A percentile compares a stretch with the other conserved stretches of the same genome.
Conservation (phyloP, 441 rosid genomes). For the Biscutella laevigata region DNA sequence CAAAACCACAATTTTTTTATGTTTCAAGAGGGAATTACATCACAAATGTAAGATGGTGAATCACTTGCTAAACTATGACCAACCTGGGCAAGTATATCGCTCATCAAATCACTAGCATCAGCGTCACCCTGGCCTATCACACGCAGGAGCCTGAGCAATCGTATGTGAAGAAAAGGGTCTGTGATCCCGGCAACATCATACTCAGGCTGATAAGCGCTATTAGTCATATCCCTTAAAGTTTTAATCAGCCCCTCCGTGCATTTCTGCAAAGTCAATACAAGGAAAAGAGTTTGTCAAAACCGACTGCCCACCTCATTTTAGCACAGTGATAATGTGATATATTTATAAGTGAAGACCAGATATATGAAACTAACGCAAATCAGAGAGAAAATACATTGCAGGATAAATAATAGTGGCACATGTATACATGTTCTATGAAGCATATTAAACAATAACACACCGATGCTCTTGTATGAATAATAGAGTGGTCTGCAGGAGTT, state of each 20-base stretch:
- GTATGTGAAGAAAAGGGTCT: slow-evolving; percentile 94
- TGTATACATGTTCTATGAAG: slow-evolving; percentile 5
- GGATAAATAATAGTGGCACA: neutral
- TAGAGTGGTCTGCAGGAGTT: slow-evolving; percentile 4
- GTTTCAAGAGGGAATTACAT: neutral
- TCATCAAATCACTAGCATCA: slow-evolving; percentile 94
- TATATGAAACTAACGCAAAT: neutral
- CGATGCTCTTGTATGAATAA: neutral
- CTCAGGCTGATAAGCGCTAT: slow-evolving; percentile 96
- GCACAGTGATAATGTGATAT: neutral
- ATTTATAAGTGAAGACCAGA: neutral
- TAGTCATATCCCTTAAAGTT: slow-evolving; percentile 74
- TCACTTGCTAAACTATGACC: slow-evolving; percentile 7
- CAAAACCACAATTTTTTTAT: neutral
- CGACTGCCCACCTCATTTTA: neutral
- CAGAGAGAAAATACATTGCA: neutral
- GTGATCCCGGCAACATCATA: slow-evolving; percentile 96
- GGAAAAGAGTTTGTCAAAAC: slow-evolving; percentile 9
- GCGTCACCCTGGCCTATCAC: slow-evolving; percentile 89
- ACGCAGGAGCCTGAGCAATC: slow-evolving; percentile 80
- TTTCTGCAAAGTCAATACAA: slow-evolving; percentile 42
- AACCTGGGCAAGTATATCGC: slow-evolving; percentile 99
- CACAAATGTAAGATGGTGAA: neutral
- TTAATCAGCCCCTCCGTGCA: slow-evolving; percentile 82
- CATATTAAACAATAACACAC: neutral